These are phyloP conservation scores for Hansenula sp. DNA, from an alignment of 1,139 yeast species.

Conservation along the genomic window DNA sequence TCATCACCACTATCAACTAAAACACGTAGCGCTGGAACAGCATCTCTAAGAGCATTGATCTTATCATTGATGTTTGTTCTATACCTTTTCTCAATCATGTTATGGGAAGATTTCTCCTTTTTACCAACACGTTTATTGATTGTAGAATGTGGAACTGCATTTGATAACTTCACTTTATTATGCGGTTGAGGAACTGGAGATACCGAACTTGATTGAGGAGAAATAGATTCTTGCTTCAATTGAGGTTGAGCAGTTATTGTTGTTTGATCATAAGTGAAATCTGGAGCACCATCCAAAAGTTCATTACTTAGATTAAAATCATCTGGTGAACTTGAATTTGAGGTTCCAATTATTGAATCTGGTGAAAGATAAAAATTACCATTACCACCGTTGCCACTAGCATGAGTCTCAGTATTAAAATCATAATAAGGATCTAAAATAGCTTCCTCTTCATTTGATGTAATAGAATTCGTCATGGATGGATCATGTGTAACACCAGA, in stretches of 20 bases:
- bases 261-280: slow-evolving; percentile 1
- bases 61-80: slow-evolving; percentile 69
- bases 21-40: slow-evolving; percentile 57
- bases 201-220: slow-evolving; percentile 10
- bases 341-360: slow-evolving; percentile 12
- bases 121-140: slow-evolving; percentile 22
- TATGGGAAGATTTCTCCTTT: slow-evolving; percentile 63
- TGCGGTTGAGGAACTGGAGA: slow-evolving; percentile 5
- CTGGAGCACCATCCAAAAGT: slow-evolving; percentile 1
- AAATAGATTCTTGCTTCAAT: slow-evolving; percentile 9
- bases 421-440: slow-evolving; percentile 2
- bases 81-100: slow-evolving; percentile 72
- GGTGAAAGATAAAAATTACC: slow-evolving; percentile 14
- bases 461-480: background rate
- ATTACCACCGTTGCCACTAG: background rate
- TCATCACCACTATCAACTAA: slow-evolving; percentile 33
- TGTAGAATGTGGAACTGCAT: slow-evolving; percentile 20
- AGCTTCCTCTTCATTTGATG: slow-evolving; percentile 1
- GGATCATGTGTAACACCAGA: background rate
- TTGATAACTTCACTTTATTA: slow-evolving; percentile 14
- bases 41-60: slow-evolving; percentile 60
- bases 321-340: slow-evolving; percentile 18
- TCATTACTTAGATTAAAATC: slow-evolving; percentile 7
- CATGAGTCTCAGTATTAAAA: background rate
- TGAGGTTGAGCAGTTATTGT: background rate